Evolutionary conservation across 2,329 filamentous ascomycete species (phyloP).

Genomic region (Aspergillus sp.): DNA sequence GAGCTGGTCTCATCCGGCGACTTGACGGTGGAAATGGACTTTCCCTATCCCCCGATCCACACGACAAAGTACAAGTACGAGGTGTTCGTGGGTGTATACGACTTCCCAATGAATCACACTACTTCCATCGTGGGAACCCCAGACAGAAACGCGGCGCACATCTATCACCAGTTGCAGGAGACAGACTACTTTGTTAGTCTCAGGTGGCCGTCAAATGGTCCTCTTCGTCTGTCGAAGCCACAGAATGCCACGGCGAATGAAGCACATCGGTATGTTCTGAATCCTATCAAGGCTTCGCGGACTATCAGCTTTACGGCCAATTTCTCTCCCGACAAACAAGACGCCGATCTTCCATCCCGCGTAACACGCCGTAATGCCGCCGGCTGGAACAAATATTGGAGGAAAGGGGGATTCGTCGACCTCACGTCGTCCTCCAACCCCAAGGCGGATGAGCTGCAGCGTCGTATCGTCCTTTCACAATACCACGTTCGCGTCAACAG

Average conservation of each 20-base stretch:
- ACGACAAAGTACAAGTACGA: constrained; percentile 15
- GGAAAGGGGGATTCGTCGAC: constrained; percentile 12
- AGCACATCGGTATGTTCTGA: constrained; percentile 9
- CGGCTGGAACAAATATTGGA: constrained; percentile 15
- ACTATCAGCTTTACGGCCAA: constrained; percentile 9
- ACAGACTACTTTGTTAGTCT: constrained; percentile 11
- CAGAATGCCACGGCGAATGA: not conserved
- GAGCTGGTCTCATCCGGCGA: constrained; percentile 3
- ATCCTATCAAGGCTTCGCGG: not conserved
- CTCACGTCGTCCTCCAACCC: constrained; percentile 10
- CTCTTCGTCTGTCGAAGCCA: not conserved
- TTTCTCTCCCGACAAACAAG: constrained; percentile 4
- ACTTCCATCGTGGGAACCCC: not conserved
- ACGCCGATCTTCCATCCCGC: not conserved
- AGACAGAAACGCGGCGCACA: not conserved
- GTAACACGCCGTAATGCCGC: not conserved
- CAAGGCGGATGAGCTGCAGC: constrained; percentile 14
- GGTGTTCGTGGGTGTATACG: constrained; percentile 13
- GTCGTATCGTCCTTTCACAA: constrained; percentile 14
- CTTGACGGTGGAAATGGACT: constrained; percentile 12
- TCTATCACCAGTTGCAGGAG: constrained; percentile 12
- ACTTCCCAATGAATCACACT: constrained; percentile 11
- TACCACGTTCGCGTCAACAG: constrained; percentile 16
- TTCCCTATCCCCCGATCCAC: constrained; percentile 15
- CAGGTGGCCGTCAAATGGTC: constrained; percentile 5